Evolutionary conservation across 179 eudicot genomes (phyloP).

Genomic region (Carnegiea gigantea): DNA sequence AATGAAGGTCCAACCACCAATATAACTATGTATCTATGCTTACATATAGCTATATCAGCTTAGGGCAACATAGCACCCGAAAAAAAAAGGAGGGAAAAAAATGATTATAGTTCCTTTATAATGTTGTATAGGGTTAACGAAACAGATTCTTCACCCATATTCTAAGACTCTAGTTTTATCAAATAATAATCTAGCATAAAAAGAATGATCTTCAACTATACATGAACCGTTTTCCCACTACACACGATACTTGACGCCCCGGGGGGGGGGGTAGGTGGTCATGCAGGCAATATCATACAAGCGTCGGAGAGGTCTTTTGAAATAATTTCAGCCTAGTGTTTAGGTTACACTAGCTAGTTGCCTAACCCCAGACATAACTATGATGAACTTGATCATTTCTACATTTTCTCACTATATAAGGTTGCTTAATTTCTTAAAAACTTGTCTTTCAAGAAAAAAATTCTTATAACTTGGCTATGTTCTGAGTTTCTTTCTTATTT

Average conservation of each 20-base stretch:
- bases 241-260: background rate
- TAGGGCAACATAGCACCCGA: too few relatives aligned
- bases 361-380: too few relatives aligned
- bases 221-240: background rate
- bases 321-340: background rate
- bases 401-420: background rate
- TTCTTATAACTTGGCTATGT: background rate
- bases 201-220: background rate
- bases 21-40: too few relatives aligned
- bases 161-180: too few relatives aligned
- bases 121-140: background rate
- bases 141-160: background rate
- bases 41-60: too few relatives aligned
- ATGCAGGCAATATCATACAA: too few relatives aligned
- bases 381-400: background rate
- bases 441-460: too few relatives aligned
- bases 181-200: background rate
- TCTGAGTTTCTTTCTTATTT: background rate
- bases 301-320: background rate
- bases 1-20: too few relatives aligned
- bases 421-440: background rate
- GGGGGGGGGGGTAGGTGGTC: too few relatives aligned
- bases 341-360: too few relatives aligned
- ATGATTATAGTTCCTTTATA: background rate
- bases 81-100: background rate